phyloP scores from a whole-genome alignment of 2,329 filamentous ascomycete species.

The Hypoxylon sp. region DNA sequence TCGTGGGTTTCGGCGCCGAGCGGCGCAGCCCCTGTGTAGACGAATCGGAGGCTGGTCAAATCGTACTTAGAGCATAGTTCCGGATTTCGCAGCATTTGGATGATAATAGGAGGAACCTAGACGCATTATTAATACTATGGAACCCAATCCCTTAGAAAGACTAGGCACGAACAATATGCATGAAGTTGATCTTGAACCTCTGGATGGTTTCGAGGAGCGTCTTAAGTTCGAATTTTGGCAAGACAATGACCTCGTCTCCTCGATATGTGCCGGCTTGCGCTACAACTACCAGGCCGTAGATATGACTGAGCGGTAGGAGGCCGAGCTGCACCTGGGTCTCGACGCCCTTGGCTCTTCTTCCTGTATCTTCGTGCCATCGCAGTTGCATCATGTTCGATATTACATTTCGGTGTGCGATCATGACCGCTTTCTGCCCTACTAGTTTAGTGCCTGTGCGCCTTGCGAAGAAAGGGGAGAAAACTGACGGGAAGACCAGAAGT shows the following conservation, averaged over 20 bases:
- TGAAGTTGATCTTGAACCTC: constrained; percentile 73
- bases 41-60: constrained; percentile 73
- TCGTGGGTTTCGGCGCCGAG: constrained; percentile 79
- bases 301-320: constrained; percentile 82
- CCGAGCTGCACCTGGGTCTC: constrained; percentile 66
- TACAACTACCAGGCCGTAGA: constrained; percentile 81
- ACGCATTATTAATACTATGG: constrained; percentile 5
- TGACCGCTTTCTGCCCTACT: constrained; percentile 76
- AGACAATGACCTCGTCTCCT: constrained; percentile 78
- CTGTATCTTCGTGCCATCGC: constrained; percentile 58
- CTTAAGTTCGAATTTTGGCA: constrained; percentile 80
- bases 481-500: constrained; percentile 78
- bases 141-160: background rate
- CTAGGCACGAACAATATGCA: constrained; percentile 71
- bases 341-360: constrained; percentile 50
- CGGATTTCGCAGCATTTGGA: constrained; percentile 78
- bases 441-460: constrained; percentile 10
- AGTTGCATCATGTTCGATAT: constrained; percentile 80
- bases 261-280: constrained; percentile 75
- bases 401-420: constrained; percentile 82
- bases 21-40: constrained; percentile 85
- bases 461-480: constrained; percentile 13
- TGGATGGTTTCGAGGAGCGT: constrained; percentile 74
- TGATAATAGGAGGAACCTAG: constrained; percentile 85
- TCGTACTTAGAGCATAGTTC: constrained; percentile 76